These are phyloP conservation scores for Albugo candida DNA, from an alignment of 352 stramenopile genomes.

Conservation along the genomic window DNA sequence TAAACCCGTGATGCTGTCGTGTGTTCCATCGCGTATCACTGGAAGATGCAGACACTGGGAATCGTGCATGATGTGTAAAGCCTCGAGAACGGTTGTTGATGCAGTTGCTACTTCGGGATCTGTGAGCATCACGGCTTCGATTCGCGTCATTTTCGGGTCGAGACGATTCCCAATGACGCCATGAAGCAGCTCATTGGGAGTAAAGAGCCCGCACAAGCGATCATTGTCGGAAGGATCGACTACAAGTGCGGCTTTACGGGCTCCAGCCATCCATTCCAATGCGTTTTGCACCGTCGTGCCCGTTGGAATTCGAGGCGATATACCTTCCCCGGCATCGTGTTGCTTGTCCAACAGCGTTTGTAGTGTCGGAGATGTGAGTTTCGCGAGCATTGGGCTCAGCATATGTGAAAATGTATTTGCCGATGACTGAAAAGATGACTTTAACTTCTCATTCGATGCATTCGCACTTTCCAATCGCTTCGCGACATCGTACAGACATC, in stretches of 20 bases:
- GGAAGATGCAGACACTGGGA: slow-evolving; percentile 56
- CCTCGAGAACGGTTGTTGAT: slow-evolving; percentile 55
- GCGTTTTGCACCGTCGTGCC: slow-evolving; percentile 68
- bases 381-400: slow-evolving; percentile 62
- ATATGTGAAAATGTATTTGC: slow-evolving; percentile 62
- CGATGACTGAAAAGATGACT: slow-evolving; percentile 59
- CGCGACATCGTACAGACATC: slow-evolving; percentile 97
- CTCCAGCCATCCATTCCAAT: slow-evolving; percentile 49
- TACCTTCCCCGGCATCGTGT: slow-evolving; percentile 15
- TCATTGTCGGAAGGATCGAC: slow-evolving; percentile 77
- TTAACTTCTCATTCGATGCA: slow-evolving; percentile 65
- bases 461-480: slow-evolving; percentile 87
- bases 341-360: slow-evolving; percentile 75
- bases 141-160: slow-evolving; percentile 68
- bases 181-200: slow-evolving; percentile 92
- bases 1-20: slow-evolving; percentile 43
- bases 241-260: slow-evolving; percentile 86
- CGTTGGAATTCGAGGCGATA: slow-evolving; percentile 61
- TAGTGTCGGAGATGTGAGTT: slow-evolving; percentile 58
- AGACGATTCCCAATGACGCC: slow-evolving; percentile 88
- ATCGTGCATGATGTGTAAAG: slow-evolving; percentile 80
- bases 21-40: slow-evolving; percentile 11
- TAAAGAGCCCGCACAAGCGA: slow-evolving; percentile 89
- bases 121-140: slow-evolving; percentile 83
- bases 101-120: slow-evolving; percentile 61